phyloP scores from a whole-genome alignment of 2,329 filamentous ascomycete genomes.

The Trichophyton simii region DNA sequence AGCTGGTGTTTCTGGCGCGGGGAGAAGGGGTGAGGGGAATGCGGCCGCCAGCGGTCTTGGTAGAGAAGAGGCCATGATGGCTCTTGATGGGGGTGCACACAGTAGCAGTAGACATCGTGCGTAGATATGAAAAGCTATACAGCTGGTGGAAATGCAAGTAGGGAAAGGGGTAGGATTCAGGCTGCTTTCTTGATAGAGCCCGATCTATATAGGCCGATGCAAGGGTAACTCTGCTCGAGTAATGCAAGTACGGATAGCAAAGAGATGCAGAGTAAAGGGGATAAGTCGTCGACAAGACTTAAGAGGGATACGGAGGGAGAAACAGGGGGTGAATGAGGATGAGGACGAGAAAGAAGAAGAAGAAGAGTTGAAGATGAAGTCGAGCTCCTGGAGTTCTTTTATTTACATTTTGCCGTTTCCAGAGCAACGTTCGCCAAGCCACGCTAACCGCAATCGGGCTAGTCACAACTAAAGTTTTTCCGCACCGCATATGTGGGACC shows the following conservation, averaged over 20 bases:
- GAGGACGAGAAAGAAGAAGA: slow-evolving; percentile 17
- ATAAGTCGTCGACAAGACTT: slow-evolving; percentile 4
- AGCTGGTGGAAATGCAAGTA: slow-evolving; percentile 4
- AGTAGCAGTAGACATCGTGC: slow-evolving; percentile 67
- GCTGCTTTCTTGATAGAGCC: slow-evolving; percentile 18
- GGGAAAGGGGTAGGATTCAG: slow-evolving; percentile 13
- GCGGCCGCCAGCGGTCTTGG: slow-evolving; percentile 84
- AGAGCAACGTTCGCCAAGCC: slow-evolving; percentile 24
- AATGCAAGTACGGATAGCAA: slow-evolving; percentile 14
- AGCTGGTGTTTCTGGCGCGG: slow-evolving; percentile 44
- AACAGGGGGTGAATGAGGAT: slow-evolving; percentile 17
- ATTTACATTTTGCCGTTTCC: slow-evolving; percentile 24
- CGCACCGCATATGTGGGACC: background rate
- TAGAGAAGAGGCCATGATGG: slow-evolving; percentile 82
- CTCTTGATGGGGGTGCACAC: slow-evolving; percentile 91
- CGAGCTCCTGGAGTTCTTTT: slow-evolving; percentile 9
- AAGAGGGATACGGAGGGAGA: slow-evolving; percentile 22
- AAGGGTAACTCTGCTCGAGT: slow-evolving; percentile 19
- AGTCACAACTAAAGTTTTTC: slow-evolving; percentile 8
- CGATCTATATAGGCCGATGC: slow-evolving; percentile 23
- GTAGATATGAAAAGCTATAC: background rate
- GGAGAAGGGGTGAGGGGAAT: slow-evolving; percentile 92
- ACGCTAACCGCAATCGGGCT: slow-evolving; percentile 19
- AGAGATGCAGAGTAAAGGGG: background rate
- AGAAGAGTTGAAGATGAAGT: slow-evolving; percentile 11